Conservation (phyloP, 305 asterid species). For the Striga hermonthica region DNA sequence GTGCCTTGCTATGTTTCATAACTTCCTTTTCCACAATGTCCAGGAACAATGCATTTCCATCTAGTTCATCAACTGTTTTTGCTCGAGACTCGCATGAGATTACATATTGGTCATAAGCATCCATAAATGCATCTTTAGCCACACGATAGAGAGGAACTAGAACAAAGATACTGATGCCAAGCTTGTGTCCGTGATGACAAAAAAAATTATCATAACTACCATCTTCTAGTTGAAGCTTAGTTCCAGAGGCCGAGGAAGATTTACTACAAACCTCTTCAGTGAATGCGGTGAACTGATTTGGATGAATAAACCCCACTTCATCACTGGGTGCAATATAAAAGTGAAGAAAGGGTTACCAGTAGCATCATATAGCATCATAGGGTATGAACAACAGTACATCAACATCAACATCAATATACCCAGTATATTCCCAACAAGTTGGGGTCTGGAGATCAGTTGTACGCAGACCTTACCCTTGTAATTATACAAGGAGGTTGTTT, state of each 20-base stretch:
- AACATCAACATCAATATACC: too few relatives aligned
- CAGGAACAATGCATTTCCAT: slow-evolving; percentile 29
- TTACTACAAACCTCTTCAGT: slow-evolving; percentile 37
- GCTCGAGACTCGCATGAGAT: slow-evolving; percentile 29
- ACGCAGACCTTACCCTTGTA: too few relatives aligned
- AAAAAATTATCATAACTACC: slow-evolving; percentile 36
- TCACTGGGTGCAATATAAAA: slow-evolving; percentile 44
- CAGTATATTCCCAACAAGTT: too few relatives aligned
- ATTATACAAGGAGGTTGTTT: too few relatives aligned
- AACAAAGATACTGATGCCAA: slow-evolving; percentile 69
- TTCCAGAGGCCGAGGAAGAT: slow-evolving; percentile 31
- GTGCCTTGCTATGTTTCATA: slow-evolving; percentile 82
- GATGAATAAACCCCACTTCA: slow-evolving; percentile 89
- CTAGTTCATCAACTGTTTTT: slow-evolving; percentile 31
- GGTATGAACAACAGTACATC: neutral
- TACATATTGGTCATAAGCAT: slow-evolving; percentile 45
- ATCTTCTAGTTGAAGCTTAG: slow-evolving; percentile 27
- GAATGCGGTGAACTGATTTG: slow-evolving; percentile 59
- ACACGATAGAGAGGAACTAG: slow-evolving; percentile 56
- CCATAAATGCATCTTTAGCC: slow-evolving; percentile 68
- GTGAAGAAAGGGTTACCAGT: slow-evolving; percentile 17
- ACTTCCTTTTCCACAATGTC: slow-evolving; percentile 48
- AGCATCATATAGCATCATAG: slow-evolving; percentile 5
- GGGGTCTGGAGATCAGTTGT: too few relatives aligned
- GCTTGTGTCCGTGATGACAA: slow-evolving; percentile 67